Conservation (phyloP, 495 filamentous ascomycete species). For the Hypomontagnella monticulosa region DNA sequence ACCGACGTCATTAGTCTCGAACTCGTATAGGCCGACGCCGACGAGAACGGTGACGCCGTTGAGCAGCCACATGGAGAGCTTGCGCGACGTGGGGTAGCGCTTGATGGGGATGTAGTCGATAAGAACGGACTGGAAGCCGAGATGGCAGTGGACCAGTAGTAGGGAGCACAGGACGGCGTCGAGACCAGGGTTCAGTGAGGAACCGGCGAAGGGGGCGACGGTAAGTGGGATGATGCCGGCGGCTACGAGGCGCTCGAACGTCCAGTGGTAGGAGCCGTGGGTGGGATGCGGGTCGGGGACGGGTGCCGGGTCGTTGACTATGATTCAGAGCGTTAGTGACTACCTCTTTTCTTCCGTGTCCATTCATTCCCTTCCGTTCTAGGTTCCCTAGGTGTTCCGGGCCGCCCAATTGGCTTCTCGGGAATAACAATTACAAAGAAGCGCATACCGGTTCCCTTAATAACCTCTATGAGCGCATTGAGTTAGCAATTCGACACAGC, state of each 20-base stretch:
- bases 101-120: slow-evolving; percentile 88
- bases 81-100: slow-evolving; percentile 72
- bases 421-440: slow-evolving; percentile 6
- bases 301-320: slow-evolving; percentile 87
- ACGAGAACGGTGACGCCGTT: slow-evolving; percentile 81
- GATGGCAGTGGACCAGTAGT: slow-evolving; percentile 90
- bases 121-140: slow-evolving; percentile 89
- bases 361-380: not conserved
- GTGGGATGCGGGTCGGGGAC: slow-evolving; percentile 75
- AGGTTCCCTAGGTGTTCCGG: not conserved
- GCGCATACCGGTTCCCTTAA: slow-evolving; percentile 80
- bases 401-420: slow-evolving; percentile 6
- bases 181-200: slow-evolving; percentile 86
- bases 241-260: slow-evolving; percentile 86
- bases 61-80: slow-evolving; percentile 76
- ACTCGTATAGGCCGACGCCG: slow-evolving; percentile 92
- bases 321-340: slow-evolving; percentile 39
- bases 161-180: slow-evolving; percentile 87
- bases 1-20: slow-evolving; percentile 99
- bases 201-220: slow-evolving; percentile 89
- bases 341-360: not conserved
- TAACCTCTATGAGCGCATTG: slow-evolving; percentile 64
- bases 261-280: slow-evolving; percentile 98
- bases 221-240: slow-evolving; percentile 84
- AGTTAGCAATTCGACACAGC: slow-evolving; percentile 48